phyloP scores from a whole-genome alignment of 164 flowering plant genomes.

The Liriodendron chinense region DNA sequence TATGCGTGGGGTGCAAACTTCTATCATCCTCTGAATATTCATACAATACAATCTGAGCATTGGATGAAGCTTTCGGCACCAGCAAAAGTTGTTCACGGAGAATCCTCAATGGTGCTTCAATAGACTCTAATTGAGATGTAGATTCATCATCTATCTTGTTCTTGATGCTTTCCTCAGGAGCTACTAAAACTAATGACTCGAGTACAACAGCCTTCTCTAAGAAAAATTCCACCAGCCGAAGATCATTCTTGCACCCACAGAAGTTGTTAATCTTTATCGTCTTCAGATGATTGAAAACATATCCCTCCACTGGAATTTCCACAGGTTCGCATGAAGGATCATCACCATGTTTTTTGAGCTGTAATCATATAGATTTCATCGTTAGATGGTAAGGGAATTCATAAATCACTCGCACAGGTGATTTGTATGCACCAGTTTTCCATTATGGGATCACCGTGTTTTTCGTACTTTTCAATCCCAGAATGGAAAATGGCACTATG shows the following conservation, averaged over 20 bases:
- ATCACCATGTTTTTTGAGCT: not conserved
- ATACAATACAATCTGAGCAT: conserved; percentile 8
- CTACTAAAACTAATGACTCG: conserved; percentile 9
- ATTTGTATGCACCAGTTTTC: too few species aligned
- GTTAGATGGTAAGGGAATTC: too few species aligned
- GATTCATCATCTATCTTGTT: not conserved
- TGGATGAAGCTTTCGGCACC: conserved; percentile 9
- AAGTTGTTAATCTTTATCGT: conserved; percentile 12
- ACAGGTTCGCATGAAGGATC: not conserved
- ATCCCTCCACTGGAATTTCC: not conserved
- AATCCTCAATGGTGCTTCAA: not conserved
- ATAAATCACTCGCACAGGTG: too few species aligned
- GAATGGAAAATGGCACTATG: too few species aligned
- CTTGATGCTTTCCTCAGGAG: not conserved
- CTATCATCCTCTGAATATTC: conserved; percentile 1
- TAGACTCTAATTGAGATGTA: too few species aligned
- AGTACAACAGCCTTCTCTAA: conserved; percentile 7
- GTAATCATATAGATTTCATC: too few species aligned
- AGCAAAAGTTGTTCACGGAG: not conserved
- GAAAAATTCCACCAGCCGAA: conserved; percentile 12
- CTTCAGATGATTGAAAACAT: conserved; percentile 1
- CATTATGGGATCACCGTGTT: too few species aligned
- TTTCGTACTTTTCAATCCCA: not conserved
- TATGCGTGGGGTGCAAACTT: conserved; percentile 2
- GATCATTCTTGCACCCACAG: not conserved